Base-by-base conservation (phyloP, 2,329 filamentous ascomycete species). In the Ophiostoma novo-ulmi region DNA sequence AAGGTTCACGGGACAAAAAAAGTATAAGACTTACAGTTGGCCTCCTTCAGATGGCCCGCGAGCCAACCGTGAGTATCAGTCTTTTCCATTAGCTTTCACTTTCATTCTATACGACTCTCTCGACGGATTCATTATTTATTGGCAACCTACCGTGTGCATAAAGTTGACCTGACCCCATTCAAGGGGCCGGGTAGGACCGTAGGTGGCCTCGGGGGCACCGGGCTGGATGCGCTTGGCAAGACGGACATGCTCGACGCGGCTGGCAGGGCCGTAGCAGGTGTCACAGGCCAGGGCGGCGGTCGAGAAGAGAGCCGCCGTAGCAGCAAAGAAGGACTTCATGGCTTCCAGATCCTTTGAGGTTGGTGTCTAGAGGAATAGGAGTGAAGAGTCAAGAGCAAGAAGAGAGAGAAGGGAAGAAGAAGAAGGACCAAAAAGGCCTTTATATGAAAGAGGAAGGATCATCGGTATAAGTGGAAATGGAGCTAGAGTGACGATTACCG, bases 121-220 rank as follows among this genome's bases (percentile, higher is more conserved):
- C 22, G 13, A 58, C 52, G 8, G 11, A 17, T 39, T 39, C 38
- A 39, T 39, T 39, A 44, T 7, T 3, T 11, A 22, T n/a, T 17
- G 11, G 66, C 2, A 22, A 70, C 77, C 48, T 75, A 82, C 80
- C 1, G 86, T 89, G 74, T 88, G 87, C 35, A 89, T 72, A 70
- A 86, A 86, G 75, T 89, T 89, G 74, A 89, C 77, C 76, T 89
- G 85, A 2, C 87, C 87, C 87, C 87, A 89, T 80, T 86, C 84
- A 8, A 88, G 79, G 63, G 79, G 77, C 31, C 70, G 70, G 11
- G 70, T 69, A 55, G 83, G 82, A 10, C 81, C 81, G 70, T 80
- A 80, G 0, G 77, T 76, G 36, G 82, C 82, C 61, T 80, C 78
- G 35, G 77, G 77, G 0, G 81, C 81, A 22, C 80, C 82, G 0